Evolutionary conservation across 441 rosid genomes (phyloP).

Genomic region (Pelargonium cotyledonis): DNA sequence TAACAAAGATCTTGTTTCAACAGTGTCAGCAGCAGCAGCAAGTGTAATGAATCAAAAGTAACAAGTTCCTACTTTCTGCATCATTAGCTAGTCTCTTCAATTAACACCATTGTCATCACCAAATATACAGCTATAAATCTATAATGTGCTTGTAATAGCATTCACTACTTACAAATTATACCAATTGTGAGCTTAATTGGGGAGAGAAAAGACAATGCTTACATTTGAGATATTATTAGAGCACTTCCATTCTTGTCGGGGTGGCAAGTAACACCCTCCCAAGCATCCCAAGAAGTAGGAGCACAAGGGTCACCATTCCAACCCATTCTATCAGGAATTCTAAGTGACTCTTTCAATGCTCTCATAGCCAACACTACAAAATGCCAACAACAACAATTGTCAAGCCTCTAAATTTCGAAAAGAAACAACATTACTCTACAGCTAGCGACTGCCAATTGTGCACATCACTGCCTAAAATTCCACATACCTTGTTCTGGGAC

Average conservation of each 20-base stretch:
- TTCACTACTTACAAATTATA: no score
- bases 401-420: background rate
- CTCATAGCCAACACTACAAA: constrained; percentile 69
- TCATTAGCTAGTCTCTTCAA: background rate
- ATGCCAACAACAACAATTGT: constrained; percentile 10
- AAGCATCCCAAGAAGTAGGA: constrained; percentile 94
- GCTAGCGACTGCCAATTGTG: background rate
- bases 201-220: constrained; percentile 26
- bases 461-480: background rate
- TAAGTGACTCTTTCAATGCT: constrained; percentile 81
- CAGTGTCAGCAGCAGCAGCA: background rate
- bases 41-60: background rate
- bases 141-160: no score
- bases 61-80: background rate
- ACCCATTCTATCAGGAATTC: constrained; percentile 90
- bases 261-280: constrained; percentile 94
- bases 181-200: background rate
- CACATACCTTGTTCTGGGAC: constrained; percentile 68
- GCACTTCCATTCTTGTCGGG: constrained; percentile 53
- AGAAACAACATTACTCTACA: background rate
- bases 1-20: no score
- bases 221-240: constrained; percentile 84
- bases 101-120: background rate
- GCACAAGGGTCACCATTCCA: constrained; percentile 99
- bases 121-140: background rate